These are phyloP conservation scores for Chaetomium strumarium DNA, from an alignment of 2,329 filamentous ascomycete species.

Conservation along the genomic window DNA sequence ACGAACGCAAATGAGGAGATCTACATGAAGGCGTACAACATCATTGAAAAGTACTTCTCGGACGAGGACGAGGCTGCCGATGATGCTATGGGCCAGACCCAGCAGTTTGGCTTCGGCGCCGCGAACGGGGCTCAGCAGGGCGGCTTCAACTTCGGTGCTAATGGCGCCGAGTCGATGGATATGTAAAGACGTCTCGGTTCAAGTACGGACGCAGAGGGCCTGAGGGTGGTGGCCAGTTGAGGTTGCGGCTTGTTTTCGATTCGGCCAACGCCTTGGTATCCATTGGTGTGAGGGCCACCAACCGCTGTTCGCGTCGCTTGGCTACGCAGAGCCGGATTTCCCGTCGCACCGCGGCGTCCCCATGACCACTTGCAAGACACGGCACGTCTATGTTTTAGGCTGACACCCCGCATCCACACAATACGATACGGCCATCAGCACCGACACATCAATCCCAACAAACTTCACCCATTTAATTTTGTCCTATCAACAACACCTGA, in stretches of 20 bases:
- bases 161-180: slow-evolving; percentile 59
- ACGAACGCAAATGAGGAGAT: slow-evolving; percentile 99
- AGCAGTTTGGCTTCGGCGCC: slow-evolving; percentile 71
- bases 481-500: slow-evolving; percentile 20
- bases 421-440: too few relatives aligned
- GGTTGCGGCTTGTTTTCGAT: background rate
- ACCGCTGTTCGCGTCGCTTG: background rate
- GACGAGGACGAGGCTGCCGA: slow-evolving; percentile 94
- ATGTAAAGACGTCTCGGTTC: slow-evolving; percentile 42
- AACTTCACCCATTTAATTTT: slow-evolving; percentile 29
- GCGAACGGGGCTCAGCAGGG: slow-evolving; percentile 60
- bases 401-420: slow-evolving; percentile 8
- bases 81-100: slow-evolving; percentile 68
- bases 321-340: background rate
- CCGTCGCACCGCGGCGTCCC: slow-evolving; percentile 3
- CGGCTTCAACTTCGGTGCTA: slow-evolving; percentile 86
- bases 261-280: background rate
- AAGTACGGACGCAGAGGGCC: background rate
- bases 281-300: background rate
- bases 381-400: slow-evolving; percentile 26
- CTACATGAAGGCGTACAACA: slow-evolving; percentile 99
- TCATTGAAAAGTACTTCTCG: slow-evolving; percentile 99
- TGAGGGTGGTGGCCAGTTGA: background rate
- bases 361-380: slow-evolving; percentile 24
- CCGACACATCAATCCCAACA: slow-evolving; percentile 23